A percentile compares a stretch with the other conserved stretches of the same genome.
These are phyloP conservation scores for Stephania yunnanensis DNA, from an alignment of 164 flowering plant species.

Conservation along the genomic window DNA sequence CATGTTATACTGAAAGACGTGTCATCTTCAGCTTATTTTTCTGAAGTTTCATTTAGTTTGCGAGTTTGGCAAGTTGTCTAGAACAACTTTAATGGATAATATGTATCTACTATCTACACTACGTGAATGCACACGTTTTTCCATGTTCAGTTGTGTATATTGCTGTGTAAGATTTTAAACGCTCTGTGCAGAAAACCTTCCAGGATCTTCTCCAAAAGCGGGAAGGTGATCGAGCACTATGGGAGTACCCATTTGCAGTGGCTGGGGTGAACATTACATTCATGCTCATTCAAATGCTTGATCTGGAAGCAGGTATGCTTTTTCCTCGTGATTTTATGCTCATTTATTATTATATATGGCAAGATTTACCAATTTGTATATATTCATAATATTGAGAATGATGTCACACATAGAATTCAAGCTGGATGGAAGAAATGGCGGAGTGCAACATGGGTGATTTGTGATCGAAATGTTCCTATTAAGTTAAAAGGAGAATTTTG, in stretches of 20 bases:
- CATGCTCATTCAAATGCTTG: constrained; percentile 96
- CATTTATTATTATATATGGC: background rate
- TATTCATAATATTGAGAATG: too few species aligned
- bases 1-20: background rate
- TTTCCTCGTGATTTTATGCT: background rate
- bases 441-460: too few species aligned
- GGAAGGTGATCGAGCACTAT: constrained; percentile 76
- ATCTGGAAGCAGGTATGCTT: constrained; percentile 73
- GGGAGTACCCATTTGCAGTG: constrained; percentile 98
- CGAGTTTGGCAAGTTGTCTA: background rate
- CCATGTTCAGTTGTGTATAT: background rate
- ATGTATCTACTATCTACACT: background rate
- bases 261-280: constrained; percentile 94
- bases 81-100: background rate
- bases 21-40: background rate
- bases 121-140: background rate
- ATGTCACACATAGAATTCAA: too few species aligned
- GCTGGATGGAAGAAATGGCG: too few species aligned
- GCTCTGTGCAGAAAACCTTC: constrained; percentile 58
- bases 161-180: background rate
- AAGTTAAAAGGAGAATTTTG: too few species aligned
- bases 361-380: background rate
- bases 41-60: background rate
- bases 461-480: too few species aligned
- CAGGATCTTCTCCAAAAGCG: constrained; percentile 80